Evolutionary conservation across 306 rosid genomes (phyloP), one percentile per base, ranked within the genome.

Genomic region (Citrullus colocynthis): DNA sequence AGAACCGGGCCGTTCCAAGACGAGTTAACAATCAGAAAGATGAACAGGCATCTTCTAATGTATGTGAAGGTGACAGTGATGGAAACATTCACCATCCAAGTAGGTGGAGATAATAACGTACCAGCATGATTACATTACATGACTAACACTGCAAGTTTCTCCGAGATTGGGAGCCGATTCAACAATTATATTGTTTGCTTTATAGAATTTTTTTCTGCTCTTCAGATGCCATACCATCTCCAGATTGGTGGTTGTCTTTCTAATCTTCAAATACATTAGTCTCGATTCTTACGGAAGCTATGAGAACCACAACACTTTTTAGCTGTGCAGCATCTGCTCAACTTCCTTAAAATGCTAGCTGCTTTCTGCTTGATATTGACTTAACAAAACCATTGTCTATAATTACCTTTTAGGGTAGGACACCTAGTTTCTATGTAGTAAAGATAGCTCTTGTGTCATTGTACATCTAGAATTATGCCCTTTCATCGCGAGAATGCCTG

Each of bases 51-150:
- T 84, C 57, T 34, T 63, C 89, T 67, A 88, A 86, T 85, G 74
- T 86, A 82, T 86, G 89, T 76, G 91, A 87, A 86, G 91, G 84
- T 81, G 85, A 86, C 80, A 79, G 82, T 57, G 76, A 81, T 79
- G 85, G 88, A 77, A 82, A 77, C 41, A 83, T 74, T 57, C 84
- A 79, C 51, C 92, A 86, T 64, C 85, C 90, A 34, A 82, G 86
- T 55, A 88, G 84, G 84, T 84, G 78, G 95, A 89, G 84, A 92
- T 88, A 81, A 79, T 13, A 77, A 60, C 34, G 41, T 45, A 58
- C 73, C 45, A 52, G 56, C 86, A 73, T 78, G 64, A 67, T 80
- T 65, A 69, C 85, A 58, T 80, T 65, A 70, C 85, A 61, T 79
- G 82, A 80, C 86, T 83, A 79, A 83, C 87, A 74, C 44, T 73